Percentiles rank a stretch among this genome's conserved stretches.
Conservation (phyloP, 306 rosid species). For the Carpinus viminea region DNA sequence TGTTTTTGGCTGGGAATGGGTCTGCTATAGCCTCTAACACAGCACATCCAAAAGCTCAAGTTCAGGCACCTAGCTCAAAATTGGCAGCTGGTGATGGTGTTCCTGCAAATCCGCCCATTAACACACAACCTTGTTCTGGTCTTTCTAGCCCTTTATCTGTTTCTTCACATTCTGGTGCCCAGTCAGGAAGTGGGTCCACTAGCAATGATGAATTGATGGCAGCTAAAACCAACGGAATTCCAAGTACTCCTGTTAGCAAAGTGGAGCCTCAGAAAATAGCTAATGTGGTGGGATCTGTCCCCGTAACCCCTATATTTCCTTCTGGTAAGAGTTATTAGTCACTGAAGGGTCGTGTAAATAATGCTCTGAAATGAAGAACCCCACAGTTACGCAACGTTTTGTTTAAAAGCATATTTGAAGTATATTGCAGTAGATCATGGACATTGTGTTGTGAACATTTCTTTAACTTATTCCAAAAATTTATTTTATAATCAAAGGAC, state of each 20-base stretch:
- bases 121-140: constrained; percentile 43
- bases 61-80: constrained; percentile 47
- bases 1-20: constrained; percentile 72
- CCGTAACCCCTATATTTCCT: constrained; percentile 53
- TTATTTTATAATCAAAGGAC: neutral
- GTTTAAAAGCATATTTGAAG: neutral
- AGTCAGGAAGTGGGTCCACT: constrained; percentile 76
- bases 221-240: constrained; percentile 49
- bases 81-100: constrained; percentile 45
- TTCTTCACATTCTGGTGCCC: constrained; percentile 70
- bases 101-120: constrained; percentile 46
- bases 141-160: constrained; percentile 75
- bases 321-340: constrained; percentile 55
- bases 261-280: constrained; percentile 55
- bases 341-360: constrained; percentile 3
- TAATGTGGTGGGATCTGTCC: constrained; percentile 34
- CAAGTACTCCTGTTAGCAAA: constrained; percentile 54
- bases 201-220: constrained; percentile 71
- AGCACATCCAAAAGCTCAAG: constrained; percentile 49
- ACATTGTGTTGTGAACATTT: neutral
- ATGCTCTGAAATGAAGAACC: neutral
- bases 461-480: neutral
- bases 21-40: constrained; percentile 38
- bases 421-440: neutral
- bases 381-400: neutral